Conservation (phyloP, 768 basidiomycete species). For the Melanogaster broomeanus region DNA sequence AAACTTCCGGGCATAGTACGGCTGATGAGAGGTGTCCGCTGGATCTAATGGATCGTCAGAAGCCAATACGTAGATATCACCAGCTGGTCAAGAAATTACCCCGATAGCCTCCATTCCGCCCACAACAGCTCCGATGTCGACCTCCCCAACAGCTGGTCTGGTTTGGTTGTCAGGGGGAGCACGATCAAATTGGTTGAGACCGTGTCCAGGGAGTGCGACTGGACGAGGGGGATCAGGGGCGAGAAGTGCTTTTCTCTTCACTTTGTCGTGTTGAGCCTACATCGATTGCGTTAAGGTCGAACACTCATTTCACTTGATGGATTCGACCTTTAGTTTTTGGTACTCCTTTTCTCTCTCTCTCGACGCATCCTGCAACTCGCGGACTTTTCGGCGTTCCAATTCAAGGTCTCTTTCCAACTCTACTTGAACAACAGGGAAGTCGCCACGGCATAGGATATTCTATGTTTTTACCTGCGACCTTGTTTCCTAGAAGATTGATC, state of each 20-base stretch:
- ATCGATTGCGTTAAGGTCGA: background rate
- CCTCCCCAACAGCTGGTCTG: conserved; percentile 23
- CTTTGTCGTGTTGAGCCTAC: conserved; percentile 76
- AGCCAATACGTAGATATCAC: background rate
- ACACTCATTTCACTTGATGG: background rate
- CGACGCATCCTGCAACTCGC: conserved; percentile 72
- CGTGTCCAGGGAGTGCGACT: conserved; percentile 16
- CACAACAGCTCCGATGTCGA: conserved; percentile 57
- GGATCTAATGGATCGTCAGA: conserved; percentile 48
- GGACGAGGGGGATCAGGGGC: conserved; percentile 35
- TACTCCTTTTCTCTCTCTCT: conserved; percentile 86
- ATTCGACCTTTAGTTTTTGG: conserved; percentile 74
- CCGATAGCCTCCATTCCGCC: conserved; percentile 68
- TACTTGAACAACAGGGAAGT: conserved; percentile 29
- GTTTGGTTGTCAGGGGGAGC: conserved; percentile 16
- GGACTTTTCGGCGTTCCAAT: conserved; percentile 70
- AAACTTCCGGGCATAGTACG: conserved; percentile 40
- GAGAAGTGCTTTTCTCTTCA: conserved; percentile 79
- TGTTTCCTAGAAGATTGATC: conserved; percentile 67
- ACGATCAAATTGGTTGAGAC: conserved; percentile 16
- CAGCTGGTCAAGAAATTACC: conserved; percentile 34
- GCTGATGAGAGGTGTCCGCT: conserved; percentile 65
- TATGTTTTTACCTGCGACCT: conserved; percentile 54
- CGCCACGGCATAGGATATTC: background rate
- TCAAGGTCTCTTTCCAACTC: conserved; percentile 83